Conservation (phyloP, 2,329 filamentous ascomycete species). For the Colletotrichum sublineola region DNA sequence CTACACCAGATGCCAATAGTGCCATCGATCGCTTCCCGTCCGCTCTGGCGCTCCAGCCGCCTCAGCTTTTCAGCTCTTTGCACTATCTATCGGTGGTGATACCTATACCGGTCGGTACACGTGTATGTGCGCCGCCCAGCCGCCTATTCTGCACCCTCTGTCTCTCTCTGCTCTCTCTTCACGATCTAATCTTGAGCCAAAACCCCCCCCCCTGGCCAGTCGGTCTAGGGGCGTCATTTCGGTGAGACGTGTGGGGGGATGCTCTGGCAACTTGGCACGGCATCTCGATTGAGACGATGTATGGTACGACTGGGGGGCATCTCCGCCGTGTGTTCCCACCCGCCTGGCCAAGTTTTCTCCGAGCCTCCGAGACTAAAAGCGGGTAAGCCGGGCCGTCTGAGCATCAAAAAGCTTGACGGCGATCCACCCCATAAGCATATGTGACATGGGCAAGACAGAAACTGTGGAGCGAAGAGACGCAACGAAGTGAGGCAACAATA, state of each 20-base stretch:
- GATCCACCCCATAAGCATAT: no score
- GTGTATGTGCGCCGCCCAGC: not conserved
- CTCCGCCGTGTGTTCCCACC: not conserved
- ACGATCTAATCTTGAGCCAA: not conserved
- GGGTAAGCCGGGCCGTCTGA: conserved; percentile 32
- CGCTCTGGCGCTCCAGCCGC: conserved; percentile 2
- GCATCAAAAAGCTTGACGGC: conserved; percentile 40
- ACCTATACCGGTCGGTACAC: not conserved
- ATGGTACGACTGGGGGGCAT: no score
- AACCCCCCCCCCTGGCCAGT: not conserved
- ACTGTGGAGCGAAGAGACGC: no score
- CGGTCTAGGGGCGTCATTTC: conserved; percentile 5
- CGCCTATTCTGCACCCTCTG: conserved; percentile 10
- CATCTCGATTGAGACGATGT: no score
- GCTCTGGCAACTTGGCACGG: not conserved
- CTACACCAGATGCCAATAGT: not conserved
- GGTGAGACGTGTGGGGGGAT: conserved; percentile 23
- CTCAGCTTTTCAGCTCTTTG: not conserved
- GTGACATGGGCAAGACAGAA: not conserved
- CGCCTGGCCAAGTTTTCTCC: conserved; percentile 3
- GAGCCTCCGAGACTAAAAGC: conserved; percentile 34
- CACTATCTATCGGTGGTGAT: not conserved
- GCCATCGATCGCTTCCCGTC: not conserved
- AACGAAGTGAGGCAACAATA: no score
- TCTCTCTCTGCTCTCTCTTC: not conserved